Percentiles rank a stretch among this genome's conserved stretches.
phyloP scores from a whole-genome alignment of 2,329 filamentous ascomycete species.

The Colletotrichum incanum region DNA sequence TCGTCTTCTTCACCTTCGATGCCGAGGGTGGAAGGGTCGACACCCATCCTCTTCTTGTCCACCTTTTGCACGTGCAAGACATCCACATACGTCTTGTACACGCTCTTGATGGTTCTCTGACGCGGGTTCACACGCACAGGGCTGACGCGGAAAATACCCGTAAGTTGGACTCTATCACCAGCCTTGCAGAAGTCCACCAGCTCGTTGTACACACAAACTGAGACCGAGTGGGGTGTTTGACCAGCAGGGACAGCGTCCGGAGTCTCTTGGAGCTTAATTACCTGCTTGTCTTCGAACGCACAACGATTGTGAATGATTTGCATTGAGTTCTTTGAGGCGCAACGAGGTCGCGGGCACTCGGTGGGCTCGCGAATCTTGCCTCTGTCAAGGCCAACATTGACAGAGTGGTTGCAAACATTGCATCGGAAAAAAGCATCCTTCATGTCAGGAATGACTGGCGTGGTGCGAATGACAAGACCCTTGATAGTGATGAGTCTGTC shows the following conservation, averaged over 20 bases:
- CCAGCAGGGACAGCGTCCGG: slow-evolving; percentile 95
- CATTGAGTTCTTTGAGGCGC: slow-evolving; percentile 93
- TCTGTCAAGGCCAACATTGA: slow-evolving; percentile 92
- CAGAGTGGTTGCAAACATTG: slow-evolving; percentile 91
- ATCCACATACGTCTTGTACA: slow-evolving; percentile 99
- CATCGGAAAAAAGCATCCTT: slow-evolving; percentile 99
- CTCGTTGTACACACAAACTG: slow-evolving; percentile 96
- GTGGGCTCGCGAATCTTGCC: slow-evolving; percentile 97
- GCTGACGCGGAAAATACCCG: slow-evolving; percentile 96
- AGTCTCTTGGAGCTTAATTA: slow-evolving; percentile 98
- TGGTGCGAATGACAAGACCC: slow-evolving; percentile 94
- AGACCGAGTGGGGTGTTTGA: slow-evolving; percentile 97
- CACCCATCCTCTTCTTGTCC: slow-evolving; percentile 93
- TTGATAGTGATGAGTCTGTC: slow-evolving; percentile 97
- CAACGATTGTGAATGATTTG: slow-evolving; percentile 98
- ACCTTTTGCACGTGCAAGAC: slow-evolving; percentile 96
- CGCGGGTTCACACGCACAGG: slow-evolving; percentile 95
- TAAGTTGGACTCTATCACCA: slow-evolving; percentile 95
- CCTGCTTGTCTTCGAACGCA: slow-evolving; percentile 95
- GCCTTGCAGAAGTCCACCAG: slow-evolving; percentile 98
- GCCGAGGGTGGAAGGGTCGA: slow-evolving; percentile 90
- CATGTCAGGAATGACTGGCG: slow-evolving; percentile 98
- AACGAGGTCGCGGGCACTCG: slow-evolving; percentile 86
- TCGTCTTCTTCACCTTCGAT: slow-evolving; percentile 78
- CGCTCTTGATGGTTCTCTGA: slow-evolving; percentile 91